phyloP scores from a whole-genome alignment of 2,329 filamentous ascomycete genomes.

The Metarhizium anisopliae region DNA sequence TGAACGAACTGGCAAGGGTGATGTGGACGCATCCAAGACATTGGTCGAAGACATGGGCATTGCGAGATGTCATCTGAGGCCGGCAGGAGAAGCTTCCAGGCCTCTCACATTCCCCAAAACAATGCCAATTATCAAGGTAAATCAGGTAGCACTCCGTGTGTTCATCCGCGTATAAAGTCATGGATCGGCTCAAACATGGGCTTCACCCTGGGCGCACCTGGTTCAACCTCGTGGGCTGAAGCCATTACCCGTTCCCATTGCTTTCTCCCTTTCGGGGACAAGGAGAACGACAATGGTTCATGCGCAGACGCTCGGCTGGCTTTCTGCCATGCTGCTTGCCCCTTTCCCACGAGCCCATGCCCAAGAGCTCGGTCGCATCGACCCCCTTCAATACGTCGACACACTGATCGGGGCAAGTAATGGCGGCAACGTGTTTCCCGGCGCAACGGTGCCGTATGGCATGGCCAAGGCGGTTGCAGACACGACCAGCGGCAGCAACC shows the following conservation, averaged over 20 bases:
- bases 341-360: not conserved
- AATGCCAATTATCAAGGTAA: not conserved
- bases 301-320: not conserved
- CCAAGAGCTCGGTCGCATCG: not conserved
- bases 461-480: slow-evolving; percentile 52
- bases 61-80: not conserved
- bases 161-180: too few relatives aligned
- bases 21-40: not conserved
- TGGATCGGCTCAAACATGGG: too few relatives aligned
- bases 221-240: not conserved
- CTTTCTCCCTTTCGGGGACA: not conserved
- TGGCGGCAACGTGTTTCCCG: slow-evolving; percentile 33
- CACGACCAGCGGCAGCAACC: slow-evolving; percentile 32
- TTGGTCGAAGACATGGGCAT: not conserved
- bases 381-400: slow-evolving; percentile 22
- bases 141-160: too few relatives aligned
- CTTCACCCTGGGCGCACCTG: not conserved
- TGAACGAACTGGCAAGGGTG: not conserved
- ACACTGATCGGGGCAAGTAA: slow-evolving; percentile 26
- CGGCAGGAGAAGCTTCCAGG: too few relatives aligned
- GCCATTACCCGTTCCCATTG: not conserved
- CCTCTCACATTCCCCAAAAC: not conserved
- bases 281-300: not conserved
- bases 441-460: slow-evolving; percentile 34
- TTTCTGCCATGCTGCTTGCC: not conserved